phyloP scores from a whole-genome alignment of 2,329 filamentous ascomycete genomes.

The Microdochium trichocladiopsis region DNA sequence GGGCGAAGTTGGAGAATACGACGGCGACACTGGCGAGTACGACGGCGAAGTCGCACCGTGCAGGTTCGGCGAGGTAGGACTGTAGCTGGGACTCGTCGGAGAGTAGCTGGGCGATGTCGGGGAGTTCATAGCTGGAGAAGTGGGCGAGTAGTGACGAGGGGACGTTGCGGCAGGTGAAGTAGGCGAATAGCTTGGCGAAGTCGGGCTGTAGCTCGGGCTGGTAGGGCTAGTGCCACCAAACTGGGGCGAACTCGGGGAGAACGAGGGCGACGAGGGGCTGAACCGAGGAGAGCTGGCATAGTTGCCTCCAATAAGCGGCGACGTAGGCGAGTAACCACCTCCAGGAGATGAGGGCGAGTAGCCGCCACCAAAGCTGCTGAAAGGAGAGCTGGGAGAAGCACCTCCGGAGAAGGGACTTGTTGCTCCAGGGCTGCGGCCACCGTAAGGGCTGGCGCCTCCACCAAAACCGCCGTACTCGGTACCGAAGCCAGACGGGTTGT shows the following conservation, averaged over 20 bases:
- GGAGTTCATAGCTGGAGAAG: conserved; percentile 59
- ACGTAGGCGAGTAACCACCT: conserved; percentile 71
- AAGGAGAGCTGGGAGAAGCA: conserved; percentile 59
- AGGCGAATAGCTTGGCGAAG: conserved; percentile 43
- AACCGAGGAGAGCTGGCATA: conserved; percentile 56
- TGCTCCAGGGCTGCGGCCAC: conserved; percentile 59
- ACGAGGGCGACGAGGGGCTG: conserved; percentile 56
- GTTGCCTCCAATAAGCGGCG: conserved; percentile 53
- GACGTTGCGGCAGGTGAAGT: conserved; percentile 12
- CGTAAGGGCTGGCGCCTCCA: conserved; percentile 55
- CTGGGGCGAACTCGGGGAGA: conserved; percentile 43
- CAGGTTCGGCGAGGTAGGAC: conserved; percentile 56
- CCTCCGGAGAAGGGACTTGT: conserved; percentile 69
- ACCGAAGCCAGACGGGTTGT: conserved; percentile 59
- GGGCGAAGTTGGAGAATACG: conserved; percentile 67
- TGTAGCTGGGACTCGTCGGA: conserved; percentile 55
- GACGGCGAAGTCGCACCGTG: conserved; percentile 55
- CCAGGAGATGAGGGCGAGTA: conserved; percentile 76
- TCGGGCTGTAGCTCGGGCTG: conserved; percentile 57
- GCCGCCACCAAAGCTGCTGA: conserved; percentile 47
- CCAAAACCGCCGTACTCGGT: conserved; percentile 51
- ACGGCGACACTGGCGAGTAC: conserved; percentile 43
- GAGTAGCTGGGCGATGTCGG: conserved; percentile 45
- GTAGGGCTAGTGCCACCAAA: conserved; percentile 29
- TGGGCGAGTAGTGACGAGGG: conserved; percentile 17